phyloP scores from a whole-genome alignment of 192 early-diverging fungal species.

The Paraglomus brasilianum region DNA sequence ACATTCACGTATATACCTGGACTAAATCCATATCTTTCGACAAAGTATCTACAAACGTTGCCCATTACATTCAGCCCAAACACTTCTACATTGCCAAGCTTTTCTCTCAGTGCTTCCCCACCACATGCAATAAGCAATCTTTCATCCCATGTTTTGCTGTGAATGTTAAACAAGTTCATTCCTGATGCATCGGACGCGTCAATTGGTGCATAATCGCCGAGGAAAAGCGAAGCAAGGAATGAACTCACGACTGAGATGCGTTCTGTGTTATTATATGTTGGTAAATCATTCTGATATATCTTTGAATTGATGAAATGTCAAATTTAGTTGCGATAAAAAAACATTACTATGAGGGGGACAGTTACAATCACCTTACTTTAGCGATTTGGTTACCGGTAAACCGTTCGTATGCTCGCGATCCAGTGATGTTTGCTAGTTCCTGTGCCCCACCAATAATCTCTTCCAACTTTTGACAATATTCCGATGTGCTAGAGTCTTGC shows the following conservation, averaged over 20 bases:
- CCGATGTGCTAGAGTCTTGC: slow-evolving; percentile 74
- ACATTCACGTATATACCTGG: slow-evolving; percentile 41
- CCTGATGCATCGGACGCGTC: slow-evolving; percentile 78
- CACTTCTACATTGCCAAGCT: slow-evolving; percentile 48
- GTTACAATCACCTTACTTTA: slow-evolving; percentile 48
- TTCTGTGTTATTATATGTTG: slow-evolving; percentile 45
- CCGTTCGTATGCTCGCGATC: slow-evolving; percentile 76
- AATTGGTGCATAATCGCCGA: slow-evolving; percentile 55
- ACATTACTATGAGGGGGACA: no score
- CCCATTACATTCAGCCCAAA: slow-evolving; percentile 48
- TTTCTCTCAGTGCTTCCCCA: slow-evolving; percentile 34
- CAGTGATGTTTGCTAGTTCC: slow-evolving; percentile 64
- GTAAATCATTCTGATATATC: slow-evolving; percentile 41
- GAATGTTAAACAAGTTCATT: slow-evolving; percentile 77
- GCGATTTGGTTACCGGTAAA: slow-evolving; percentile 76
- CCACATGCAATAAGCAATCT: slow-evolving; percentile 43
- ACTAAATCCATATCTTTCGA: slow-evolving; percentile 60
- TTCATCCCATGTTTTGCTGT: slow-evolving; percentile 53
- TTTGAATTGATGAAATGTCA: slow-evolving; percentile 19
- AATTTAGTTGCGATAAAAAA: background rate
- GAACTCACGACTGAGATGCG: slow-evolving; percentile 74
- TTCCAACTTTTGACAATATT: slow-evolving; percentile 65
- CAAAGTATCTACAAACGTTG: slow-evolving; percentile 59
- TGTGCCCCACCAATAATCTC: slow-evolving; percentile 59
- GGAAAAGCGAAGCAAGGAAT: slow-evolving; percentile 64